Evolutionary conservation across 2,329 filamentous ascomycete species (phyloP), one percentile per base, ranked within the genome.

Genomic region (Byssochlamys sp.): DNA sequence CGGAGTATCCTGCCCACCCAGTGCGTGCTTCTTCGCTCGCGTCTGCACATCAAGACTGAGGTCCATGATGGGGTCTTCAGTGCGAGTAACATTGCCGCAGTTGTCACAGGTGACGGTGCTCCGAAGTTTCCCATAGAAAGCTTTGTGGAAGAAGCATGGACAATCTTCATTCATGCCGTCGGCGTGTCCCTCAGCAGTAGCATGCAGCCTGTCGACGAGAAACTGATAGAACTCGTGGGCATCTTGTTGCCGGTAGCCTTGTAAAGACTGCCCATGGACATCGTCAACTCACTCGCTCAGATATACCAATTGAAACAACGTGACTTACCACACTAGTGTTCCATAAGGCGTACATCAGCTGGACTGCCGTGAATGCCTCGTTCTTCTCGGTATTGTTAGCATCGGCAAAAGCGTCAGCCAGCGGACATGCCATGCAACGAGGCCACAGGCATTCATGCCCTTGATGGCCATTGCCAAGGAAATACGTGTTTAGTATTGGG

Each of bases 181-280:
- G 45, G 82, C 81, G 62, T 89, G 86, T 12, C 86, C 86, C 65
- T 91, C 94, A 48, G 90, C 78, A 9, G 77, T 83, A 68, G 88
- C 84, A 69, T 96, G 92, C 14, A 99, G 80, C 66, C 94, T 89
- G 75, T 96, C 92, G 35, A 95, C 87, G 33, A 97, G 82, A 68
- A 95, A 96, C 70, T 96, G 91, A 72, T 96, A 95, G 75, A 95
- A 97, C 71, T 97, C 92, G 69, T 97, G 92, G 0, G 92, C 92
- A 69, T 97, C 92, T 76, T 97, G 92, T 73, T 97, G 92, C 67
- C 91, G 90, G 66, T 95, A 95, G 10, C 91, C 94, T 1, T 92
- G 90, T 25, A 91, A 80, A 60, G 88, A 85, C 73, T 89, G 58
- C 35, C 19, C 6, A 55, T 49, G 39, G 28, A 11, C 28, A 26